Conservation (phyloP, 2,329 filamentous ascomycete genomes). For the Ophiostoma sp. region DNA sequence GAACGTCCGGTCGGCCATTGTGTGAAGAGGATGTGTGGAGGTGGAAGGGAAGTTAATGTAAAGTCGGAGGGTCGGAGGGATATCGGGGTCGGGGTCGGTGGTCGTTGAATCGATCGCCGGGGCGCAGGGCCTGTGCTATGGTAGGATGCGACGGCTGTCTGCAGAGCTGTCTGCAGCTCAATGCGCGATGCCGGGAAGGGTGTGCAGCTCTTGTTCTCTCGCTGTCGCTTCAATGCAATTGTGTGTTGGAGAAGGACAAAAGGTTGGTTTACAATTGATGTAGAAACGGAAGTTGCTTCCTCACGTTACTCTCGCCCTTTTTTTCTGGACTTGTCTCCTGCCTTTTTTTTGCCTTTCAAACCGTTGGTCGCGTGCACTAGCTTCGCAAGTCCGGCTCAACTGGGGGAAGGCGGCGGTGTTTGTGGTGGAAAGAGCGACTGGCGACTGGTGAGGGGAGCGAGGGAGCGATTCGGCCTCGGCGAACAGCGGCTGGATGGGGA, state of each 20-base stretch:
- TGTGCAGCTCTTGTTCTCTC: background rate
- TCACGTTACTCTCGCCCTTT: background rate
- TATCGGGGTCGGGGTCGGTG: background rate
- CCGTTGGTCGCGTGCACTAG: constrained; percentile 23
- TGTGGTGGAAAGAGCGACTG: background rate
- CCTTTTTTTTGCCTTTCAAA: background rate
- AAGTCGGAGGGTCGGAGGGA: background rate
- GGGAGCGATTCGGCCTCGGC: constrained; percentile 15
- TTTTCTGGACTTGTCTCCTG: background rate
- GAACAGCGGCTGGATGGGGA: background rate
- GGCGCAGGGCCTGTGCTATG: background rate
- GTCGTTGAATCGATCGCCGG: background rate
- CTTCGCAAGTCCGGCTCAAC: background rate
- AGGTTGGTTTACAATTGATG: background rate
- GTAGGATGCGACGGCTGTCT: background rate
- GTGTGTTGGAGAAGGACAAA: background rate
- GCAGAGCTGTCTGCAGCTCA: constrained; percentile 9
- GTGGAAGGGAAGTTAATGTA: background rate
- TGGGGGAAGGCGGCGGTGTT: background rate
- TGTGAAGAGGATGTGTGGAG: background rate
- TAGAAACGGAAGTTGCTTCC: background rate
- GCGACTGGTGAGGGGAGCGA: background rate
- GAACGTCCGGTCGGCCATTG: constrained; percentile 13
- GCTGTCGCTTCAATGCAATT: background rate
- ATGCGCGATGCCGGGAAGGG: background rate